Evolutionary conservation across 2,329 filamentous ascomycete genomes (phyloP).

Genomic region (Pseudopithomyces chartarum): DNA sequence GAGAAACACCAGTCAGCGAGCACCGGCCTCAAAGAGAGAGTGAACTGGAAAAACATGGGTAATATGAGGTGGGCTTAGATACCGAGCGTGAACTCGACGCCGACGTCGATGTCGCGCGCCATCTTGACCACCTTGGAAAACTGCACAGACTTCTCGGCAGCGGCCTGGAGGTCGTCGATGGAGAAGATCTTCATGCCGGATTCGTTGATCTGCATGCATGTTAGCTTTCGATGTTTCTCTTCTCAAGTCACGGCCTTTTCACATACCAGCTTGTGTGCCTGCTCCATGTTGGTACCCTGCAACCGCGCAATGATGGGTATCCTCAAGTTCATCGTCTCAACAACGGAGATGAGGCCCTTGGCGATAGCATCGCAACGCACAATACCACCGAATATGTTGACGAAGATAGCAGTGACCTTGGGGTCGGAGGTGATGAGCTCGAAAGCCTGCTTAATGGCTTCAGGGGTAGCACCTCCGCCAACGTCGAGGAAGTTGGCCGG

Average conservation of each 20-base stretch:
- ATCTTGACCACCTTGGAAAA: slow-evolving; percentile 99
- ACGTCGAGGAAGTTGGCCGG: slow-evolving; percentile 99
- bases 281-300: slow-evolving; percentile 98
- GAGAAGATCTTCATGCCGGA: slow-evolving; percentile 99
- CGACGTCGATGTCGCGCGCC: slow-evolving; percentile 95
- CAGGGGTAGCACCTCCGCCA: slow-evolving; percentile 93
- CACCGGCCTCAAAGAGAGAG: slow-evolving; percentile 5
- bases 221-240: neutral
- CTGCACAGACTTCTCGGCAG: slow-evolving; percentile 97
- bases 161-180: slow-evolving; percentile 95
- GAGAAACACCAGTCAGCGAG: slow-evolving; percentile 12
- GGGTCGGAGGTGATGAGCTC: slow-evolving; percentile 98
- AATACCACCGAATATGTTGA: slow-evolving; percentile 99
- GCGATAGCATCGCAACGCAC: slow-evolving; percentile 98
- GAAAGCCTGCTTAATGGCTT: slow-evolving; percentile 96
- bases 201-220: slow-evolving; percentile 75
- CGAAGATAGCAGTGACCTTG: slow-evolving; percentile 98
- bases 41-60: neutral
- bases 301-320: slow-evolving; percentile 96
- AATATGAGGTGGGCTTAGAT: slow-evolving; percentile 64
- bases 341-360: slow-evolving; percentile 92
- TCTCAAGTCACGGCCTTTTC: neutral
- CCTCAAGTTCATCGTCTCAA: slow-evolving; percentile 91
- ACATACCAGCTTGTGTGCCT: slow-evolving; percentile 77
- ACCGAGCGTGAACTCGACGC: slow-evolving; percentile 69